These are phyloP conservation scores for Candida dajiaensis DNA, from an alignment of 805 yeast species.

Conservation along the genomic window DNA sequence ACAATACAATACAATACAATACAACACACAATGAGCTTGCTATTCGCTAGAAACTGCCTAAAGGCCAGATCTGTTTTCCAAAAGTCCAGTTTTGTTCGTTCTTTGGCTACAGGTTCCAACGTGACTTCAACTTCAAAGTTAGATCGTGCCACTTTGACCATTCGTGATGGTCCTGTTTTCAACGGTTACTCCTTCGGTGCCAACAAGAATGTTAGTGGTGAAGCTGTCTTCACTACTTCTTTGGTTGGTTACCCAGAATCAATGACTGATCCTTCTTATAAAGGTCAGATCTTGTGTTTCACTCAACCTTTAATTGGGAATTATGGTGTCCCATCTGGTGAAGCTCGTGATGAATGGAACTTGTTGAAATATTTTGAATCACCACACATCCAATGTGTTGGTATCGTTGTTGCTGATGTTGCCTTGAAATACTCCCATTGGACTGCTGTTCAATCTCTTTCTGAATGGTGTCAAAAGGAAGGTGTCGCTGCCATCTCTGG, in stretches of 20 bases:
- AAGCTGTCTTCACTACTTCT: conserved; percentile 96
- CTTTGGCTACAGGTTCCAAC: conserved; percentile 21
- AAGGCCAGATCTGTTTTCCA: conserved; percentile 20
- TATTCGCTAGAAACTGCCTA: conserved; percentile 22
- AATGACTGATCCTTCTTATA: conserved; percentile 97
- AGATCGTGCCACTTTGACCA: conserved; percentile 84
- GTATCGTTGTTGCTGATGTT: conserved; percentile 92
- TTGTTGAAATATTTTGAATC: conserved; percentile 87
- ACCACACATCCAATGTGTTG: conserved; percentile 87
- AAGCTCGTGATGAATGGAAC: conserved; percentile 75
- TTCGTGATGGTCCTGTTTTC: conserved; percentile 90
- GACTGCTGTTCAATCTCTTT: conserved; percentile 96
- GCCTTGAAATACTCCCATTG: conserved; percentile 97
- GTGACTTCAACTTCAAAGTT: conserved; percentile 28
- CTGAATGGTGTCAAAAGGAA: conserved; percentile 94
- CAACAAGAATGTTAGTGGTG: conserved; percentile 86
- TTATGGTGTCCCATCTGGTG: conserved; percentile 93
- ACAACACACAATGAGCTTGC: conserved; percentile 13
- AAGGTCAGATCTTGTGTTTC: conserved; percentile 93
- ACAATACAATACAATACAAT: conserved; percentile 1
- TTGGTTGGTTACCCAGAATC: conserved; percentile 98
- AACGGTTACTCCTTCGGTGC: conserved; percentile 96
- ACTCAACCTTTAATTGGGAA: conserved; percentile 98
- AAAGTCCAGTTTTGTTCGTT: conserved; percentile 22
- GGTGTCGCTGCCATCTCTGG: conserved; percentile 96